A percentile compares a stretch with the other conserved stretches of the same genome.
These are phyloP conservation scores for Verticillium dahliae DNA, from an alignment of 2,329 filamentous ascomycete genomes.

Conservation along the genomic window DNA sequence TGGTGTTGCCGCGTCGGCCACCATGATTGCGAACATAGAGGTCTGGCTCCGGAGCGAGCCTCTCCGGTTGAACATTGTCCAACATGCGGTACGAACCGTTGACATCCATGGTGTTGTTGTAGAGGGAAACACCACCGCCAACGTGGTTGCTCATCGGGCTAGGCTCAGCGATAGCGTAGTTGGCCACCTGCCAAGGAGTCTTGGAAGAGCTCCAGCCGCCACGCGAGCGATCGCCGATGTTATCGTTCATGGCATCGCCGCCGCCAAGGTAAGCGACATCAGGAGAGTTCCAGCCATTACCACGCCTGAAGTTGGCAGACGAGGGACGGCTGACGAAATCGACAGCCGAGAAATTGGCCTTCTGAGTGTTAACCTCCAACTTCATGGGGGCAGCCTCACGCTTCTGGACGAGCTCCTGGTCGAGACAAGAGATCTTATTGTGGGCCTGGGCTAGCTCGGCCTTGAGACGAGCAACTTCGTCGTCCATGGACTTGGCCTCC, in stretches of 20 bases:
- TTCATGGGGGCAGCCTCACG: conserved; percentile 42
- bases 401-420: conserved; percentile 62
- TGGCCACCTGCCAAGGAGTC: conserved; percentile 22
- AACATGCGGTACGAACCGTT: conserved; percentile 24
- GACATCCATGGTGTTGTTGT: conserved; percentile 33
- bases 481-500: conserved; percentile 26
- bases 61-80: conserved; percentile 38
- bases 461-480: conserved; percentile 63
- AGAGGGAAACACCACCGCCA: conserved; percentile 31
- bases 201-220: conserved; percentile 51
- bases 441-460: conserved; percentile 65
- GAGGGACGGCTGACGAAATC: not conserved
- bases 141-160: conserved; percentile 37
- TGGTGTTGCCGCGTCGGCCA: conserved; percentile 33
- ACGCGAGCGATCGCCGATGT: conserved; percentile 38
- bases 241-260: conserved; percentile 45
- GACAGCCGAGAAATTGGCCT: not conserved
- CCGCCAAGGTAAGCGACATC: conserved; percentile 53
- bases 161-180: conserved; percentile 22
- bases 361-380: conserved; percentile 34
- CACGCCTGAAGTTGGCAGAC: conserved; percentile 17
- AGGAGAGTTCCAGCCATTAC: conserved; percentile 43
- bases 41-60: conserved; percentile 42
- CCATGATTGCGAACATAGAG: conserved; percentile 33
- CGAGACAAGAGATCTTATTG: conserved; percentile 63